Conservation (phyloP, 148 eudicot genomes). For the Hydrangea macrophylla region DNA sequence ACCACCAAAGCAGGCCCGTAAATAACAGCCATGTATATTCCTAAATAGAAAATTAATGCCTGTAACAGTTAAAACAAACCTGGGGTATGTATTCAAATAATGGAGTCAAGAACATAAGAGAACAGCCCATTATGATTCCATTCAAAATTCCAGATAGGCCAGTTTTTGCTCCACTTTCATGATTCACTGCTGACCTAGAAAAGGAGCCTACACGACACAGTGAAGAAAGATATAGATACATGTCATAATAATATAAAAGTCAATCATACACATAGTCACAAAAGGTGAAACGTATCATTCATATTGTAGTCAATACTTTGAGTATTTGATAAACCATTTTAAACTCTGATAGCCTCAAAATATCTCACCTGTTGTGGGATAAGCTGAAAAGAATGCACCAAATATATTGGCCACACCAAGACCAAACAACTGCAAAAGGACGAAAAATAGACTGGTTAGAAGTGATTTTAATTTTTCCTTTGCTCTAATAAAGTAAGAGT, state of each 20-base stretch:
- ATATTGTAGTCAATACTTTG: not conserved
- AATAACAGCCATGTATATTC: not conserved
- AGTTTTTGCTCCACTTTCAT: conserved; percentile 99
- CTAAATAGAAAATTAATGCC: not conserved
- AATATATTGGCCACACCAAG: conserved; percentile 93
- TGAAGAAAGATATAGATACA: conserved; percentile 16
- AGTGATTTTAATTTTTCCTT: not conserved
- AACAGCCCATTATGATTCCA: conserved; percentile 81
- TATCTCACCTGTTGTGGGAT: conserved; percentile 90
- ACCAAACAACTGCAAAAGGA: conserved; percentile 72
- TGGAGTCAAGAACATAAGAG: conserved; percentile 83
- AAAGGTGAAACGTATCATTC: conserved; percentile 1
- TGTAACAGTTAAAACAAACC: conserved; percentile 38
- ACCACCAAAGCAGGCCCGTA: not conserved
- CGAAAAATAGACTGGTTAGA: conserved; percentile 12
- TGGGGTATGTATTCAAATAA: conserved; percentile 92
- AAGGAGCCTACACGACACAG: conserved; percentile 65
- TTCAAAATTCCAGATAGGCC: conserved; percentile 85
- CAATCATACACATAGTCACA: not conserved
- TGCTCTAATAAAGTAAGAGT: no score
- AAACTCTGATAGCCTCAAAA: conserved; percentile 8
- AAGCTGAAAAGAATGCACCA: conserved; percentile 88
- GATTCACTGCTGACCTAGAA: conserved; percentile 96
- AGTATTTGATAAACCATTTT: not conserved
- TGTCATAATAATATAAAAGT: conserved; percentile 4